phyloP scores from a whole-genome alignment of 148 eudicot species.

The Chenopodium berlandieri region DNA sequence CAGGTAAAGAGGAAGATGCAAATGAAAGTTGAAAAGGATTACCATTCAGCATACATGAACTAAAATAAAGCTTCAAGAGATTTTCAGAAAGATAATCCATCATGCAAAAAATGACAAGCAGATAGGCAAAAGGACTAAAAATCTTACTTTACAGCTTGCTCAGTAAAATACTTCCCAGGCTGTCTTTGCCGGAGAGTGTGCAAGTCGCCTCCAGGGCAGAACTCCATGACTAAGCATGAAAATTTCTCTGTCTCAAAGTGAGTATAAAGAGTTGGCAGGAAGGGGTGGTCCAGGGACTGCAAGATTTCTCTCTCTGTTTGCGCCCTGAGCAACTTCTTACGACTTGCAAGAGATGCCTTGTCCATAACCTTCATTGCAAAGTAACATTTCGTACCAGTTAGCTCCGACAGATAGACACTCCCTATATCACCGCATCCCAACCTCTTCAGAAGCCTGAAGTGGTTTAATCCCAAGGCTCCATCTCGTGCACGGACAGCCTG shows the following conservation, averaged over 20 bases:
- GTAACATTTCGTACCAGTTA: conserved; percentile 80
- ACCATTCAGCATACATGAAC: background rate
- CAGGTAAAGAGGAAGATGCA: background rate
- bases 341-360: conserved; percentile 75
- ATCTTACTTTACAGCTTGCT: conserved; percentile 91
- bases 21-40: background rate
- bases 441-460: conserved; percentile 79
- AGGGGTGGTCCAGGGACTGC: conserved; percentile 89
- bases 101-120: conserved; percentile 2
- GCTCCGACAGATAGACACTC: conserved; percentile 85
- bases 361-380: conserved; percentile 99
- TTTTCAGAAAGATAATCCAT: background rate
- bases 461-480: conserved; percentile 71
- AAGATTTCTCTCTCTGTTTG: conserved; percentile 92
- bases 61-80: background rate
- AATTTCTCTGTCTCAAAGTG: conserved; percentile 91
- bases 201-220: conserved; percentile 94
- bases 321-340: conserved; percentile 79
- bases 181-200: conserved; percentile 90
- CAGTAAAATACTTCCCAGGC: conserved; percentile 76
- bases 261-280: conserved; percentile 74
- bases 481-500: conserved; percentile 75
- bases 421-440: conserved; percentile 97
- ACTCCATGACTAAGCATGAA: conserved; percentile 94
- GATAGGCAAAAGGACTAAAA: conserved; percentile 13